These are phyloP conservation scores for Trichoderma koningiopsis DNA, from an alignment of 2,329 filamentous ascomycete species.

Conservation along the genomic window DNA sequence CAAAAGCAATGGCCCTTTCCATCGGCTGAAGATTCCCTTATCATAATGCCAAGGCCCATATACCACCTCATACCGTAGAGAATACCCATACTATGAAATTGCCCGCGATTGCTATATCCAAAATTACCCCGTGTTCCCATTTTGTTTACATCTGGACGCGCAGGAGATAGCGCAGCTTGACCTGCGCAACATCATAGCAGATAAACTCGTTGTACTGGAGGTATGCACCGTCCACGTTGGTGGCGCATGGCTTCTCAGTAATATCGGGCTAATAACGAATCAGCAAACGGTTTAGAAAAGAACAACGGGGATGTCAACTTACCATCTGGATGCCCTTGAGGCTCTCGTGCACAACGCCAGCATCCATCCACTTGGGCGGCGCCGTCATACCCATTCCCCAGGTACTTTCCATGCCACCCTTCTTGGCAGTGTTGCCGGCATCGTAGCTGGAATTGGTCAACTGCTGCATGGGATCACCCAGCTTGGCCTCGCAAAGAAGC, in stretches of 20 bases:
- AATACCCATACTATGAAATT: neutral
- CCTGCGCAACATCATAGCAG: constrained; percentile 68
- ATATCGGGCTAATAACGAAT: constrained; percentile 51
- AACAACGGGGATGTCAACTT: constrained; percentile 35
- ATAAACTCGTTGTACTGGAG: constrained; percentile 76
- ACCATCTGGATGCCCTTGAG: constrained; percentile 73
- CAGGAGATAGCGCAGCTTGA: constrained; percentile 70
- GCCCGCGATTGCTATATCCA: neutral
- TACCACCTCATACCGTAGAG: neutral
- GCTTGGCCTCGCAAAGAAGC: constrained; percentile 76
- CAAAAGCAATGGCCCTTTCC: neutral
- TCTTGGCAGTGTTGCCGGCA: constrained; percentile 65
- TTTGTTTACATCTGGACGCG: constrained; percentile 54
- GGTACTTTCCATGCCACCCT: constrained; percentile 64
- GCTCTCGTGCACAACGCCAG: constrained; percentile 62
- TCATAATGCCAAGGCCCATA: neutral
- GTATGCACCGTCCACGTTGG: constrained; percentile 47
- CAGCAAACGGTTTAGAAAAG: neutral
- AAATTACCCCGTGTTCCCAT: neutral
- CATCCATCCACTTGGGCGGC: constrained; percentile 76
- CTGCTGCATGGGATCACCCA: constrained; percentile 73
- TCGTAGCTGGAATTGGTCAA: constrained; percentile 59
- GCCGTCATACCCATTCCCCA: constrained; percentile 68
- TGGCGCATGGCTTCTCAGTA: constrained; percentile 48
- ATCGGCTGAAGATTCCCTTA: neutral